Base-by-base conservation (phyloP, 164 flowering plant species). In the Aristolochia californica region DNA sequence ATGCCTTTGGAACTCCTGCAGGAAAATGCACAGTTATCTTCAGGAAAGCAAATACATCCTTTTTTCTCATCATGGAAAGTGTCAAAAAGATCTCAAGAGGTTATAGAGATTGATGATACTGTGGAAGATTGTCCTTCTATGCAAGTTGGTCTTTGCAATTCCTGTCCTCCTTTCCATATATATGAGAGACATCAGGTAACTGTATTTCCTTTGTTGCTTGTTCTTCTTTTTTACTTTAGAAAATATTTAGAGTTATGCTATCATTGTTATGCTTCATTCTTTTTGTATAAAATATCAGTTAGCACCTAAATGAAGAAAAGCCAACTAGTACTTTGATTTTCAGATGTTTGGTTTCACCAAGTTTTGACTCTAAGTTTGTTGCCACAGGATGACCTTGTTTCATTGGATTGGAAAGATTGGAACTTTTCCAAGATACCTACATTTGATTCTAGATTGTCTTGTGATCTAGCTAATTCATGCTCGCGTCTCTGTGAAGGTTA, bases 31-130 rank as follows among this genome's bases (percentile, higher is more conserved):
- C 79, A 84, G 26, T 50, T 80, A 40, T 88, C 69, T 75, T 75
- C 83, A 11, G 96, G 96, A 62, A 80, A 60, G 73, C 82, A 86
- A 77, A 60, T 86, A 21, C 98, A 88, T 75, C 98, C 98, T 23
- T 91, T 91, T 68, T 91, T 88, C 69, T 73, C 83, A 28, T 74
- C 74, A 15, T 48, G 75, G 77, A 88, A 86, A 71, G 63, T 60
- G 21, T 75, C 68, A 10, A 88, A 79, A 66, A 79, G 55, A 62
- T 60, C 12, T 60, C 76, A 66, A 62, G 83, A 74, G 44, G 28
- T 48, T 52, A 26, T 57, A 20, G 70, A 50, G 64, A 57, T 48
- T 40, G 53, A 57, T 68, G 80, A 76, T 48, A 13, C 21, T 12
- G 53, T 4, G 13, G 27, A 26, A 15, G 83, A 73, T 20, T 69